Evolutionary conservation across 345 rosid species (phyloP).

Genomic region (Anacardium occidentale): DNA sequence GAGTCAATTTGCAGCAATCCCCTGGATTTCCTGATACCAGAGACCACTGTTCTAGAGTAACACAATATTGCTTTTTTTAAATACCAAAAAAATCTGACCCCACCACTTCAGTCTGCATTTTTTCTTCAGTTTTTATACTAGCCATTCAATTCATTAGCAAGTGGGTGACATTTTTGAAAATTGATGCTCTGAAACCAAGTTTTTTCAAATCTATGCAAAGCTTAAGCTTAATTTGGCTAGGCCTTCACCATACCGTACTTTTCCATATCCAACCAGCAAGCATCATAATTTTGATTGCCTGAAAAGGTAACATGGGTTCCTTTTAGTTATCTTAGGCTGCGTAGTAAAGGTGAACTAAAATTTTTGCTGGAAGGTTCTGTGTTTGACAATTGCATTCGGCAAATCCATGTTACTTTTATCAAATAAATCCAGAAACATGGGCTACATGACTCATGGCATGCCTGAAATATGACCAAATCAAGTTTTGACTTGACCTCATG

Average conservation of each 20-base stretch:
- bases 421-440: neutral
- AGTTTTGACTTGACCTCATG: neutral
- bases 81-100: neutral
- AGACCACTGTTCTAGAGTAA: neutral
- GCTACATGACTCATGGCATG: neutral
- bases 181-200: neutral
- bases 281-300: neutral
- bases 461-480: constrained; percentile 4
- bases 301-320: neutral
- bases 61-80: neutral
- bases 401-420: neutral
- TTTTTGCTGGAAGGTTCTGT: neutral
- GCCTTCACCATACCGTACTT: constrained; percentile 16
- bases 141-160: too few species aligned
- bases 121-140: too few species aligned
- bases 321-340: neutral
- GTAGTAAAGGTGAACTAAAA: neutral
- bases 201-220: neutral
- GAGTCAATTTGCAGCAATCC: neutral
- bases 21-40: neutral
- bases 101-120: too few species aligned
- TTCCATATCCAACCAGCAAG: neutral
- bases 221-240: neutral
- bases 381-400: neutral
- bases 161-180: neutral